phyloP scores from a whole-genome alignment of 2,329 filamentous ascomycete species.

The Penicillium glabrum region DNA sequence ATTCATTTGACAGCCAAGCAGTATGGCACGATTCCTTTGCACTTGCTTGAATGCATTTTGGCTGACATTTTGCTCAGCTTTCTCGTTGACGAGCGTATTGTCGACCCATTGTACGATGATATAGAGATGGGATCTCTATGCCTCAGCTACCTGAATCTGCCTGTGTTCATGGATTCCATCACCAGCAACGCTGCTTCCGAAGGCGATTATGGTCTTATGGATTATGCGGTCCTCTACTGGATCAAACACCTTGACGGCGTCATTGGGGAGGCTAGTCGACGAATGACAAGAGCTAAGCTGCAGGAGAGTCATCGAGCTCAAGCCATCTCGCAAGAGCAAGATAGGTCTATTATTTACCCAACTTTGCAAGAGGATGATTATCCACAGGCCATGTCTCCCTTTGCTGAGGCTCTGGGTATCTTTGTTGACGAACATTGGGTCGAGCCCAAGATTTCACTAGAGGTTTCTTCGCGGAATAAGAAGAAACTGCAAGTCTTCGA shows the following conservation, averaged over 20 bases:
- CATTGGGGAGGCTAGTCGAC: not conserved
- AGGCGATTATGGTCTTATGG: slow-evolving; percentile 2
- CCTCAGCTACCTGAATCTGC: not conserved
- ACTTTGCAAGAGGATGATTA: not conserved
- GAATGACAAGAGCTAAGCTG: not conserved
- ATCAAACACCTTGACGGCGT: slow-evolving; percentile 1
- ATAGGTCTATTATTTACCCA: not conserved
- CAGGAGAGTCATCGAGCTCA: not conserved
- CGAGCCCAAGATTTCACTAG: not conserved
- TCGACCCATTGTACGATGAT: not conserved
- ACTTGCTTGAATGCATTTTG: not conserved
- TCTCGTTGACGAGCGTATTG: not conserved
- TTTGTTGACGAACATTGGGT: slow-evolving; percentile 2
- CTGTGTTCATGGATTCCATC: not conserved
- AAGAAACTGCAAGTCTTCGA: not conserved
- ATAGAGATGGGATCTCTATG: slow-evolving; percentile 2
- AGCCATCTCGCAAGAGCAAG: not conserved
- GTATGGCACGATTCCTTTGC: not conserved
- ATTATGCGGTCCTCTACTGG: slow-evolving; percentile 1
- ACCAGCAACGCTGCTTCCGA: not conserved
- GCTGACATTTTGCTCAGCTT: not conserved
- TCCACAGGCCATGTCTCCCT: not conserved
- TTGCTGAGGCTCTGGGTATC: slow-evolving; percentile 1
- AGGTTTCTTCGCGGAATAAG: not conserved
- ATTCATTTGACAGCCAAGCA: slow-evolving; percentile 1